phyloP scores from a whole-genome alignment of 306 rosid species.

The Vigna hirtella region DNA sequence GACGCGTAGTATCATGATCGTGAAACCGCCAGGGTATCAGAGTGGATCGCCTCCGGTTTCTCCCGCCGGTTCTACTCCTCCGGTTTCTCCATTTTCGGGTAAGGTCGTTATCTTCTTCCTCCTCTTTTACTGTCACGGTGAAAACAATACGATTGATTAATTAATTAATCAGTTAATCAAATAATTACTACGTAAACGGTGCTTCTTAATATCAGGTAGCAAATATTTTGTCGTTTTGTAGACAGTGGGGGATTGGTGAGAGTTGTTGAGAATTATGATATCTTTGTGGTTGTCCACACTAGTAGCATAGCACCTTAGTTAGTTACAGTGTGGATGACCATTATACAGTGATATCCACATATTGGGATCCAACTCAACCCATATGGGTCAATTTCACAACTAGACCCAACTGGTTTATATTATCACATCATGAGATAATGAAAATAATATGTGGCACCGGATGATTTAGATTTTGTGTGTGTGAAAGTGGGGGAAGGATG shows the following conservation, averaged over 20 bases:
- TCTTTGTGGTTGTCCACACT: conserved; percentile 26
- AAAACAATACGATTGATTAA: neutral
- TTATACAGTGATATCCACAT: neutral
- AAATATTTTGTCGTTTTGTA: conserved; percentile 44
- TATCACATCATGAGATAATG: neutral
- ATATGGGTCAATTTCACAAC: conserved; percentile 22
- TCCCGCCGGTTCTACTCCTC: conserved; percentile 89
- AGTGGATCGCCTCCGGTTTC: conserved; percentile 80
- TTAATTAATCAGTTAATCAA: neutral
- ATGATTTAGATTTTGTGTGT: neutral
- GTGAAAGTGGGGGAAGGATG: neutral
- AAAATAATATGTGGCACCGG: neutral
- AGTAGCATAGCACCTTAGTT: neutral
- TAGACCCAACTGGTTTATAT: conserved; percentile 14
- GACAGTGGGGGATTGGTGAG: conserved; percentile 17
- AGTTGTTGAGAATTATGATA: conserved; percentile 29
- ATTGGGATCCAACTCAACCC: conserved; percentile 36
- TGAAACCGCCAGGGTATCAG: conserved; percentile 79
- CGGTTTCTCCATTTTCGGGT: conserved; percentile 90
- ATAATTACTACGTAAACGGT: neutral
- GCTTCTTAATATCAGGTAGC: conserved; percentile 30
- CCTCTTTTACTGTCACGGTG: neutral
- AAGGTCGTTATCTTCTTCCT: conserved; percentile 38
- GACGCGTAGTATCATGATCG: conserved; percentile 90
- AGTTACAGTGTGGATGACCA: neutral